Conservation (phyloP, 495 filamentous ascomycete genomes). For the Choiromyces venosus region DNA sequence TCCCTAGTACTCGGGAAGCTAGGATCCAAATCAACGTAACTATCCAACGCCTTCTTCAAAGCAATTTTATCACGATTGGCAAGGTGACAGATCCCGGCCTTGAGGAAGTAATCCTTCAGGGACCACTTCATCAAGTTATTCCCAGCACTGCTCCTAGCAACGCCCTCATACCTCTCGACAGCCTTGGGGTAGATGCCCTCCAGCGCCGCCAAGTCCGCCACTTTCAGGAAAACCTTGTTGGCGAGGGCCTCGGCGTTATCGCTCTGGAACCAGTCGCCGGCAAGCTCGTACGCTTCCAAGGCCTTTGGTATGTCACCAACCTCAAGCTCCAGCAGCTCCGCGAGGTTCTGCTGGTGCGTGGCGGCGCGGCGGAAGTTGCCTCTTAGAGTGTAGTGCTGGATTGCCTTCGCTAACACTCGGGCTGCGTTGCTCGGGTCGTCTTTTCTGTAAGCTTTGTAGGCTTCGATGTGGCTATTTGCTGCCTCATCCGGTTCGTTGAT, state of each 20-base stretch:
- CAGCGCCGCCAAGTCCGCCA: slow-evolving; percentile 76
- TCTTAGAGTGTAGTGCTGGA: slow-evolving; percentile 71
- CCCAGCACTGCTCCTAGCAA: slow-evolving; percentile 62
- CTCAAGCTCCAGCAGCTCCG: slow-evolving; percentile 74
- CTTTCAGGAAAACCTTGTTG: slow-evolving; percentile 84
- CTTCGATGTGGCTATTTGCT: slow-evolving; percentile 67
- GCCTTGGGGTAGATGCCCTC: slow-evolving; percentile 74
- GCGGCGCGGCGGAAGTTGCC: slow-evolving; percentile 87
- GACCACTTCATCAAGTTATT: slow-evolving; percentile 85
- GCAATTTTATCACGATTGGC: slow-evolving; percentile 69
- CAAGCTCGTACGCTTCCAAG: slow-evolving; percentile 69
- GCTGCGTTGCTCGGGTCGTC: slow-evolving; percentile 71
- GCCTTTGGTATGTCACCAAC: slow-evolving; percentile 69
- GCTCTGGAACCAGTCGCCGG: slow-evolving; percentile 78
- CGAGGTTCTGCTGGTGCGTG: slow-evolving; percentile 76
- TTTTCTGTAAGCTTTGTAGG: slow-evolving; percentile 82
- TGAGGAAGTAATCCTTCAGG: slow-evolving; percentile 88
- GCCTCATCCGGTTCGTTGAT: slow-evolving; percentile 85
- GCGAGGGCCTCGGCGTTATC: slow-evolving; percentile 79
- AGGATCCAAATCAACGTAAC: slow-evolving; percentile 74
- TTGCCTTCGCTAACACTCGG: slow-evolving; percentile 64
- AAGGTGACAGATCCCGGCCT: slow-evolving; percentile 78
- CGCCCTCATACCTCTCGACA: slow-evolving; percentile 72
- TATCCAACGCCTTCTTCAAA: slow-evolving; percentile 67
- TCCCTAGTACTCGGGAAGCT: slow-evolving; percentile 69